Conservation (phyloP, 257 asterid genomes). For the Plantago major region DNA sequence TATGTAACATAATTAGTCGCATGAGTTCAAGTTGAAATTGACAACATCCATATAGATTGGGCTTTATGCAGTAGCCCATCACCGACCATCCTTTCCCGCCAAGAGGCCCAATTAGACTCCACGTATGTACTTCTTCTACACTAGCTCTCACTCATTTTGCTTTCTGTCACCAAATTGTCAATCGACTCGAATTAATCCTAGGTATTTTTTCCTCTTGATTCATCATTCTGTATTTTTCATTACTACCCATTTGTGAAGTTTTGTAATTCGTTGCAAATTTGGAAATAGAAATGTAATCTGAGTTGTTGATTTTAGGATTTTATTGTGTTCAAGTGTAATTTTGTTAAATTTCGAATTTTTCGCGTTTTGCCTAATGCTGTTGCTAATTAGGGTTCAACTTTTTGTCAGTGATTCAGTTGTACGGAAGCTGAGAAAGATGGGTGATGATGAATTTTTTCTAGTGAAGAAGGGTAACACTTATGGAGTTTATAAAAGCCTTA, state of each 20-base stretch:
- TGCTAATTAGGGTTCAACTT: conserved; percentile 21
- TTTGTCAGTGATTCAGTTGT: not conserved
- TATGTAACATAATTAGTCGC: too few relatives aligned
- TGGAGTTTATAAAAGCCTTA: conserved; percentile 48
- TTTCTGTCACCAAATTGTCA: not conserved
- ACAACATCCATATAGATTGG: not conserved
- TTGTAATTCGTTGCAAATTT: too few relatives aligned
- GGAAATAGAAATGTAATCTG: not conserved
- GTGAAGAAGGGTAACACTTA: conserved; percentile 36
- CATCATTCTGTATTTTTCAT: not conserved
- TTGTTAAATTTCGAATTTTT: not conserved
- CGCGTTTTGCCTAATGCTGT: not conserved
- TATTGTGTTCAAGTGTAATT: too few relatives aligned
- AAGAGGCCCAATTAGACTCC: conserved; percentile 15
- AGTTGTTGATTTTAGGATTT: not conserved
- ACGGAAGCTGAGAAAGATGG: conserved; percentile 24
- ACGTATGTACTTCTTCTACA: not conserved
- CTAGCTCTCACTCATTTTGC: not conserved
- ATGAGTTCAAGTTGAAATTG: too few relatives aligned
- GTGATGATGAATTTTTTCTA: conserved; percentile 44
- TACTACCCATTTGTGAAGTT: too few relatives aligned
- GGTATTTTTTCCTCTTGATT: not conserved
- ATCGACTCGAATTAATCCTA: not conserved
- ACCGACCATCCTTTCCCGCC: conserved; percentile 7
- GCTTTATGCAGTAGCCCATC: conserved; percentile 6